Evolutionary conservation across 169 alveolate genomes (phyloP), one percentile per base, ranked within the genome.

Genomic region (Eimeria zaria): DNA sequence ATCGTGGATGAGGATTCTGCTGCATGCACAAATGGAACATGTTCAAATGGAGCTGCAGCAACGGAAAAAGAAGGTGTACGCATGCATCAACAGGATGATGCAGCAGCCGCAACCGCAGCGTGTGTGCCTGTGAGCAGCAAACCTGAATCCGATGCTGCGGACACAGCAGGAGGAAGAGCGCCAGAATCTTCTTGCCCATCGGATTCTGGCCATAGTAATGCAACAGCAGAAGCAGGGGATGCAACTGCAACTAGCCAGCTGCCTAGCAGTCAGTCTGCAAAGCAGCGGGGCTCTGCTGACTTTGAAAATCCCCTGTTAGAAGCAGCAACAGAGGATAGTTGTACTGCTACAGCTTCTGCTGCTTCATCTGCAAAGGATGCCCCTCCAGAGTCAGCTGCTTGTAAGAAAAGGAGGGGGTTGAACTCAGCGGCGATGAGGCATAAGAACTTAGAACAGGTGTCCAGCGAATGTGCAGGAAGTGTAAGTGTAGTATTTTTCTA

Each of bases 371-470:
- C 39, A 18, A 55, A 48, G 27, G 44, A 84, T 22, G 88, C 62
- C 12, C 83, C 74, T 16, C 36, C 33, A 53, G 71, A 81, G 18
- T 20, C 48, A 5, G 8, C 78, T 14, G 74, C 58, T 9, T 73
- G 58, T 30, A 85, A 85, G 92, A 85, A 85, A 41, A 33, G 92
- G 60, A 18, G 80, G 92, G 92, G 92, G 16, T 27, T 85, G 3
- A 85, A 85, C 62, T 20, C 92, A 8, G 92, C 92, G 18, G 92
- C 92, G 36, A 60, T 85, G 92, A 58, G 92, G 33, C 92, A 85
- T n/a, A 85, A 85, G 41, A 85, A 85, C 67, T 39, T 85, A 39
- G 92, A 85, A 24, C 76, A 85, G 20, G 58, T 60, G 9, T 36
- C 80, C 39, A 58, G 18, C 36, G 92, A 85, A 48, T 85, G 60